Percentiles rank a stretch among this genome's conserved stretches.
These are phyloP conservation scores for Triticum dicoccoides DNA, from an alignment of 176 grass and related monocot genomes.

Conservation along the genomic window DNA sequence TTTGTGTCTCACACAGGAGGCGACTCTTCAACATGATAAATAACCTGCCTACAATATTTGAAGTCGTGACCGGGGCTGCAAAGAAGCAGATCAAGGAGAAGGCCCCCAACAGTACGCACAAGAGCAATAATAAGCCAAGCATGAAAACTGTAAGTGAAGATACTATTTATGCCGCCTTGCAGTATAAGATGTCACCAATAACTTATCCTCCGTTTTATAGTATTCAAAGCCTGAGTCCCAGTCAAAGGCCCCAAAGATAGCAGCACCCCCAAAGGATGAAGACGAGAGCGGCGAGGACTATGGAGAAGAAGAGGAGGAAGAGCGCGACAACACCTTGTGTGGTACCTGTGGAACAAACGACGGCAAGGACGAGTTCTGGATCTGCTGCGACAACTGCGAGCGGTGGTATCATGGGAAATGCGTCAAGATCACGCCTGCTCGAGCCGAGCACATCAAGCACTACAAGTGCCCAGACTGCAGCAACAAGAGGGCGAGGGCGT, in stretches of 20 bases:
- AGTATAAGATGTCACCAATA: neutral
- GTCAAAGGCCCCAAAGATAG: constrained; percentile 40
- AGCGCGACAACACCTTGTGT: constrained; percentile 81
- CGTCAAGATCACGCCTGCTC: constrained; percentile 85
- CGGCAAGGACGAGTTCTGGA: constrained; percentile 90
- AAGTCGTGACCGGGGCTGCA: constrained; percentile 79
- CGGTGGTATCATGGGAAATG: constrained; percentile 95
- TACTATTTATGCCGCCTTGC: neutral
- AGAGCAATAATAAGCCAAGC: constrained; percentile 59
- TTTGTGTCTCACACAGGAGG: constrained; percentile 44
- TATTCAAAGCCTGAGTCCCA: constrained; percentile 58
- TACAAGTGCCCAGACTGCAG: constrained; percentile 94
- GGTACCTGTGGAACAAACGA: constrained; percentile 80
- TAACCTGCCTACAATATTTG: constrained; percentile 89
- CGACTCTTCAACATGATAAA: constrained; percentile 95
- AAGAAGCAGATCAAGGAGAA: constrained; percentile 95
- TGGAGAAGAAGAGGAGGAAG: constrained; percentile 63
- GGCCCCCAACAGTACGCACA: constrained; percentile 65
- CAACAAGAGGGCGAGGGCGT: constrained; percentile 68
- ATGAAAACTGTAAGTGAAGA: constrained; percentile 64
- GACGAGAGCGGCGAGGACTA: constrained; percentile 69
- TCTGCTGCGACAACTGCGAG: constrained; percentile 85
- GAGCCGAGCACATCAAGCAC: constrained; percentile 94
- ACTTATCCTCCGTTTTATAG: constrained; percentile 27
- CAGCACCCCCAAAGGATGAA: constrained; percentile 52